These are phyloP conservation scores for Nymphaea colorata DNA, from an alignment of 164 flowering plant genomes.

Conservation along the genomic window DNA sequence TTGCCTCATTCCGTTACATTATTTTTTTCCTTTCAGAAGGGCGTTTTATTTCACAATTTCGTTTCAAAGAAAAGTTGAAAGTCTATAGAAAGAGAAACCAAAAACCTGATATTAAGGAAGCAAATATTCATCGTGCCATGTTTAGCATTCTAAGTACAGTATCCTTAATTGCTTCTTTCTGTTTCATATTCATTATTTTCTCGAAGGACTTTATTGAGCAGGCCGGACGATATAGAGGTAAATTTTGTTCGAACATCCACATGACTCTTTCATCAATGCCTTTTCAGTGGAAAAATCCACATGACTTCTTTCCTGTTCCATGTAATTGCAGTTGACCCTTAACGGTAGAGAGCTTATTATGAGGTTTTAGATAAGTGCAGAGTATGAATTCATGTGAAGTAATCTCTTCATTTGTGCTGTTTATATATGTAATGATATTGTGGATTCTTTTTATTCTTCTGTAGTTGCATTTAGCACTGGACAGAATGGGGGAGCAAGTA, in stretches of 20 bases:
- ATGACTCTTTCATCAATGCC: background rate
- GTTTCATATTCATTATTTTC: too few relatives aligned
- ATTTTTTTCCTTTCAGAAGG: background rate
- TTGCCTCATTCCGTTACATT: background rate
- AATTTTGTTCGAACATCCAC: background rate
- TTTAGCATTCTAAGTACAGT: too few relatives aligned
- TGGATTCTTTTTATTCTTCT: constrained; percentile 3
- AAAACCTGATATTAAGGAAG: too few relatives aligned
- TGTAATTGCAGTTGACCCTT: background rate
- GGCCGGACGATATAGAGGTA: background rate
- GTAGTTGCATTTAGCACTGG: constrained; percentile 50
- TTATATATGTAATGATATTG: background rate
- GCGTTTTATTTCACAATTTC: background rate
- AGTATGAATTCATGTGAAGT: background rate
- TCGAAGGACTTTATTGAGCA: too few relatives aligned
- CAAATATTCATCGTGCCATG: background rate
- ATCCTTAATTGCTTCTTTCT: too few relatives aligned
- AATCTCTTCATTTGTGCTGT: background rate
- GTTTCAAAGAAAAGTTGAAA: background rate
- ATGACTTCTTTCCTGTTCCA: background rate
- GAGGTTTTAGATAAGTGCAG: background rate
- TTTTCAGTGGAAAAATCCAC: background rate
- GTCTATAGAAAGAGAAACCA: background rate
- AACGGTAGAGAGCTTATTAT: background rate
- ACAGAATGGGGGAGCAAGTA: constrained; percentile 26